Evolutionary conservation across 2,329 filamentous ascomycete genomes (phyloP), one percentile per base, ranked within the genome.

Genomic region (Nigrospora sphaerica): DNA sequence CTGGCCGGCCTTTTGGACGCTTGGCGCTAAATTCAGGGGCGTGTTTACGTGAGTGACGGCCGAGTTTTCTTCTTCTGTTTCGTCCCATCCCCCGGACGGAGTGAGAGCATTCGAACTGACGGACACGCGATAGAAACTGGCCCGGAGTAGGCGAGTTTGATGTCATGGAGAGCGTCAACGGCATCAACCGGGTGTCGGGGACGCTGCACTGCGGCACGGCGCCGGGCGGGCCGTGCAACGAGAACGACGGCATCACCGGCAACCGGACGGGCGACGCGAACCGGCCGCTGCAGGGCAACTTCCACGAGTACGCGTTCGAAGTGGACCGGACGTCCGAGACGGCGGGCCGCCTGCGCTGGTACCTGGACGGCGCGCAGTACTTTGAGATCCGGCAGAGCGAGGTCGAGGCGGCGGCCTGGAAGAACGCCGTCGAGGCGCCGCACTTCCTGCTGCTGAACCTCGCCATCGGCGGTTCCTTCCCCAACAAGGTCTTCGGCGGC

Each of bases 1-100:
- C 42, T 77, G 74, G 74, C 73, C 74, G 3, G 74, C 74, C 4
- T 77, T 77, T 54, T 77, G 74, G 74, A 61, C 75, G 48, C 76
- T 2, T 73, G 74, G 11, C 63, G 73, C 48, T 62, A 69, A 14
- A 60, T 75, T 43, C 68, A 72, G 11, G 57, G 63, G 48, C 72
- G 73, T 13, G 68, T 65, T 4, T n/a, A 28, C 23, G 23, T 28
- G 23, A 28, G 23, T 10, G 7, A 28, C 23, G 23, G 23, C 23
- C 23, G 23, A 10, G 7, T 23, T 23, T 23, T 23, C 19, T 23
- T 4, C 4, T 7, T 7, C 19, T 23, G 4, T 7, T n/a, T n/a
- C n/a, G n/a, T n/a, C n/a, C n/a, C n/a, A n/a, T n/a, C n/a, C n/a
- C n/a, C n/a, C n/a, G 19, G 19, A 6, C 4, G 19, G 19, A 6